Conservation (phyloP, 2,329 filamentous ascomycete species). For the Aspergillus transmontanensis region DNA sequence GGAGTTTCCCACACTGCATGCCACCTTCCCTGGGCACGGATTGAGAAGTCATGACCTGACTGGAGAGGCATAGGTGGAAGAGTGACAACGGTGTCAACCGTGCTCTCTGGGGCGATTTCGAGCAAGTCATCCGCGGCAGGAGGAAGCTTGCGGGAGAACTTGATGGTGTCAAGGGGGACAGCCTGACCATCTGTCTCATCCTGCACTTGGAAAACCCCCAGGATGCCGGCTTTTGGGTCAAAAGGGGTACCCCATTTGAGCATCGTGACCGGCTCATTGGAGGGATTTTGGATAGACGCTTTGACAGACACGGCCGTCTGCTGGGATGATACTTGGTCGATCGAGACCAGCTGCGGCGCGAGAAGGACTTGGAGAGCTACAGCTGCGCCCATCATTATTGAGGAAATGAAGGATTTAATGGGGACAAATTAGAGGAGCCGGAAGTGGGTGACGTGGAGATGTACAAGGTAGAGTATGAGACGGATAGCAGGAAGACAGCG, state of each 20-base stretch:
- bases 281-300: slow-evolving; percentile 32
- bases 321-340: slow-evolving; percentile 3
- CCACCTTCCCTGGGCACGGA: slow-evolving; percentile 40
- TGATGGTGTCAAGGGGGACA: slow-evolving; percentile 34
- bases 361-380: slow-evolving; percentile 18
- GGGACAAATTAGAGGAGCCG: neutral
- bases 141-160: slow-evolving; percentile 38
- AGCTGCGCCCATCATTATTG: slow-evolving; percentile 19
- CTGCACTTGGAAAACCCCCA: slow-evolving; percentile 35
- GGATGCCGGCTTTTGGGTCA: slow-evolving; percentile 33
- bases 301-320: slow-evolving; percentile 26
- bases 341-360: neutral
- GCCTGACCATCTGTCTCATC: slow-evolving; percentile 24
- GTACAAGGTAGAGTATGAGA: neutral
- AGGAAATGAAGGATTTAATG: neutral
- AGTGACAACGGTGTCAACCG: slow-evolving; percentile 26
- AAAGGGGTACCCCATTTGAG: slow-evolving; percentile 43
- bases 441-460: neutral
- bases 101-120: slow-evolving; percentile 30
- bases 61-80: slow-evolving; percentile 30
- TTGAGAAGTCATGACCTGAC: slow-evolving; percentile 34
- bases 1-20: slow-evolving; percentile 35
- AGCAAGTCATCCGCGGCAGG: slow-evolving; percentile 32
- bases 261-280: slow-evolving; percentile 32
- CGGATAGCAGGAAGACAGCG: neutral